Percentiles rank a stretch among this genome's conserved stretches.
Conservation (phyloP, 192 early-diverging fungal species). For the Backusella psychrophila region DNA sequence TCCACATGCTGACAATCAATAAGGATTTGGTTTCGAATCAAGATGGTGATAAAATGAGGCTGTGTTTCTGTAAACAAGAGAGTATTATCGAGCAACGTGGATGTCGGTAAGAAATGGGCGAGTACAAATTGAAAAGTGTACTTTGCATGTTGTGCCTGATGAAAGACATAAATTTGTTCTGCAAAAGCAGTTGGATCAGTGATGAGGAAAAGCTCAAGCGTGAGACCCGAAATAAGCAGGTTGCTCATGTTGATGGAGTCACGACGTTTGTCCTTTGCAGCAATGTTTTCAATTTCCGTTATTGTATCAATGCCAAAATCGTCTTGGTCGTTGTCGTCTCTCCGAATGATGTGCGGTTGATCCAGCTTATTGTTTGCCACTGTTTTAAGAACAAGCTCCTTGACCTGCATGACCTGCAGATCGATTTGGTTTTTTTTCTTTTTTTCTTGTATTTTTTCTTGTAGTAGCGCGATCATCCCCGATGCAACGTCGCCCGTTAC, state of each 20-base stretch:
- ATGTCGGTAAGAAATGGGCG: constrained; percentile 10
- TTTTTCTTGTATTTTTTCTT: not conserved
- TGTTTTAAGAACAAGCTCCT: constrained; percentile 3
- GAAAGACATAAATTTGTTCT: constrained; percentile 67
- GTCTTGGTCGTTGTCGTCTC: not conserved
- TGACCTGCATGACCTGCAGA: not conserved
- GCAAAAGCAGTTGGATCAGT: constrained; percentile 59
- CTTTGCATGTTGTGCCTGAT: constrained; percentile 35
- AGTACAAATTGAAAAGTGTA: constrained; percentile 1
- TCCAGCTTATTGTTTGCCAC: constrained; percentile 6
- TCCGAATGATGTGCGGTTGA: not conserved
- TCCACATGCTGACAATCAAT: constrained; percentile 42
- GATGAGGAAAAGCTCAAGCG: constrained; percentile 60
- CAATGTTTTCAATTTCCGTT: constrained; percentile 27
- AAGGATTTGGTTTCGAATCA: constrained; percentile 65
- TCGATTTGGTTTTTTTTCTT: not conserved
- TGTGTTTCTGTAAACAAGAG: constrained; percentile 50
- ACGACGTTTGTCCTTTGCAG: not conserved
- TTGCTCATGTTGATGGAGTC: constrained; percentile 33
- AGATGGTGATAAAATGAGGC: constrained; percentile 67
- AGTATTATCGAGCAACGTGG: constrained; percentile 32
- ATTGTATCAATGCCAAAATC: not conserved
- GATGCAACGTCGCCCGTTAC: constrained; percentile 25
- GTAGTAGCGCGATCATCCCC: constrained; percentile 24
- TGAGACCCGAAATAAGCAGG: constrained; percentile 55